Conservation (phyloP, 345 rosid species). For the Melastoma malabathricum region DNA sequence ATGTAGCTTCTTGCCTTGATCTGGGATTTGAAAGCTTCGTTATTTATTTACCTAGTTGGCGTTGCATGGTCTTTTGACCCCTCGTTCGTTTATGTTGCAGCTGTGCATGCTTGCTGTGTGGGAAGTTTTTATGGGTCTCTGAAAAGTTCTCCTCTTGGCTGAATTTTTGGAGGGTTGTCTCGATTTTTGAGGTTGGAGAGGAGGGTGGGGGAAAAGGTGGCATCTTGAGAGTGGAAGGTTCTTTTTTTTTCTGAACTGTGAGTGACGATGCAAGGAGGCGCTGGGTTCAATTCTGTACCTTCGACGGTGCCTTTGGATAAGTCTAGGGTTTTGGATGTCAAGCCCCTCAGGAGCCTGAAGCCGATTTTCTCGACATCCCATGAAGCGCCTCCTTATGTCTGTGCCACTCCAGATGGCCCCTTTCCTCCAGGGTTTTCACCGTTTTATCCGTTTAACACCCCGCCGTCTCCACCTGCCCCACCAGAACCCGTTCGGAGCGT, state of each 20-base stretch:
- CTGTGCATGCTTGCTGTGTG: too few species aligned
- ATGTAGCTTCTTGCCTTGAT: too few species aligned
- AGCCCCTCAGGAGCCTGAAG: slow-evolving; percentile 38
- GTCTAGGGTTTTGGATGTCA: slow-evolving; percentile 44
- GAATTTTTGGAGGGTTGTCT: too few species aligned
- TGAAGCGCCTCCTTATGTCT: slow-evolving; percentile 35
- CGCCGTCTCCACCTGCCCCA: slow-evolving; percentile 12
- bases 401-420: slow-evolving; percentile 36
- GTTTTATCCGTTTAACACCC: slow-evolving; percentile 45
- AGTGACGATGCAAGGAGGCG: slow-evolving; percentile 26
- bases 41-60: too few species aligned
- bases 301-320: slow-evolving; percentile 18
- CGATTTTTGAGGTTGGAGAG: too few species aligned
- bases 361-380: slow-evolving; percentile 31
- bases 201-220: too few species aligned
- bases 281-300: slow-evolving; percentile 26
- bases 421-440: slow-evolving; percentile 36
- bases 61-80: too few species aligned
- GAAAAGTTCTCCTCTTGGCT: too few species aligned
- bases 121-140: too few species aligned
- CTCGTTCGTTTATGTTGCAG: too few species aligned
- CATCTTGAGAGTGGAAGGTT: too few species aligned
- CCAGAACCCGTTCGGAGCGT: slow-evolving; percentile 6
- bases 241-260: neutral
- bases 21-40: too few species aligned